phyloP scores from a whole-genome alignment of 345 rosid species.

The Capsella bursapastoris region DNA sequence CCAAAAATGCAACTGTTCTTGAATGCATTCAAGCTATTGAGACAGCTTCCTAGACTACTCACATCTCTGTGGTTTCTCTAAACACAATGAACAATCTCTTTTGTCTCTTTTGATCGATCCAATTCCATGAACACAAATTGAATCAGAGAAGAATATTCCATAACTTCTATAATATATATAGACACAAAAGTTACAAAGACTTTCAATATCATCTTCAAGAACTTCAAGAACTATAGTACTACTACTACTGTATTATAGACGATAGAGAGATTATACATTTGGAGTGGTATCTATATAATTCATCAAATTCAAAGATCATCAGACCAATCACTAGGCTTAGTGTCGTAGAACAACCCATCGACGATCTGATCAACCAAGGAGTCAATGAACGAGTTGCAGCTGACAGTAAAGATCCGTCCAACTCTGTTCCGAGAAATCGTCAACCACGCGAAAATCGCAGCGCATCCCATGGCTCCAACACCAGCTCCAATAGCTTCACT shows the following conservation, averaged over 20 bases:
- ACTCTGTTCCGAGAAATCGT: constrained; percentile 78
- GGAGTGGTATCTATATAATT: not conserved
- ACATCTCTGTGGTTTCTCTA: not conserved
- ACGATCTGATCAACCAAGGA: constrained; percentile 83
- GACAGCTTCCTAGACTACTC: constrained; percentile 54
- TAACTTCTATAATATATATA: constrained; percentile 13
- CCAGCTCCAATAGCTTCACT: constrained; percentile 71
- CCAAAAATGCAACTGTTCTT: constrained; percentile 70
- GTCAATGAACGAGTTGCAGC: constrained; percentile 83
- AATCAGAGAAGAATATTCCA: not conserved
- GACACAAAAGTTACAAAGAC: constrained; percentile 31
- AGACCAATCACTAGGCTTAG: constrained; percentile 63
- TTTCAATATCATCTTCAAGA: constrained; percentile 20
- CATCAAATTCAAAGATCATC: constrained; percentile 54
- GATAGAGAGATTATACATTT: constrained; percentile 27
- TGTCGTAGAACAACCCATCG: constrained; percentile 89
- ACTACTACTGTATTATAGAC: constrained; percentile 1
- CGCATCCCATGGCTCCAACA: constrained; percentile 66
- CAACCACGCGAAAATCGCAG: constrained; percentile 81
- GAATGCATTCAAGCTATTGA: constrained; percentile 86
- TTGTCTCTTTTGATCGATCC: not conserved
- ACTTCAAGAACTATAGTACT: not conserved
- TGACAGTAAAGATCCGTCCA: constrained; percentile 64
- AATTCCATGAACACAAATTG: not conserved
- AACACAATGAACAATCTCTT: constrained; percentile 3